Base-by-base conservation (phyloP, 306 rosid species). In the Clitoria ternatea region DNA sequence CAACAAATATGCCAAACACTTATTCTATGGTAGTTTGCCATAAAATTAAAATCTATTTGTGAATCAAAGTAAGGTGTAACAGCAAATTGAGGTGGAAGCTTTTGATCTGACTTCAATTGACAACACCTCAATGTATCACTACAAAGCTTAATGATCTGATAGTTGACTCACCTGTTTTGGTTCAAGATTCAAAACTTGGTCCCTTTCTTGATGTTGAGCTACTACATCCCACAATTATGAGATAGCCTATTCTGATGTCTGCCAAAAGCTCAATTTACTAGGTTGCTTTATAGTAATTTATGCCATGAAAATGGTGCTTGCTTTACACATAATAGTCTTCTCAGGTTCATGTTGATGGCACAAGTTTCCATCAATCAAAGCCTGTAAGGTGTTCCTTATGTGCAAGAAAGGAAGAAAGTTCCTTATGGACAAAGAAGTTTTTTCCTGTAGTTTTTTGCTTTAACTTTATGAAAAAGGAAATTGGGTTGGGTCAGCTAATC, bases 111-210 rank as follows among this genome's bases (percentile, higher is more conserved):
- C 71, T 54, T 84, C 35, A 79, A 85, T 75, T 61, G 64, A 61
- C 69, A 79, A 85, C 86, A 83, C 80, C 79, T 82, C 83, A 78
- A n/a, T 77, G 78, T 44, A 73, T 80, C 84, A 63, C 50, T 26
- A 33, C 15, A 39, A 66, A 32, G 72, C 23, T 84, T 77, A 81
- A 81, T 81, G 78, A 59, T 70, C 64, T 52, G 69, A 75, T 66
- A 66, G 35, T 75, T 72, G 86, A 66, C 76, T 79, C 80, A 64
- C 54, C 75, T 22, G 44, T 70, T 66, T 70, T 68, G 32, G 12
- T 54, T 61, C 54, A 66, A 70, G 43, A 12, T 69, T 70, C 54
- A 70, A 77, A 68, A 62, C 70, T 50, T 70, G 17, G 84, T 69
- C 79, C 23, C 69, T 72, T 57, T 82, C 85, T 63, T 77, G 80